phyloP scores from a whole-genome alignment of 108 stramenopile genomes.

The Fragilariopsis cylindrus region DNA sequence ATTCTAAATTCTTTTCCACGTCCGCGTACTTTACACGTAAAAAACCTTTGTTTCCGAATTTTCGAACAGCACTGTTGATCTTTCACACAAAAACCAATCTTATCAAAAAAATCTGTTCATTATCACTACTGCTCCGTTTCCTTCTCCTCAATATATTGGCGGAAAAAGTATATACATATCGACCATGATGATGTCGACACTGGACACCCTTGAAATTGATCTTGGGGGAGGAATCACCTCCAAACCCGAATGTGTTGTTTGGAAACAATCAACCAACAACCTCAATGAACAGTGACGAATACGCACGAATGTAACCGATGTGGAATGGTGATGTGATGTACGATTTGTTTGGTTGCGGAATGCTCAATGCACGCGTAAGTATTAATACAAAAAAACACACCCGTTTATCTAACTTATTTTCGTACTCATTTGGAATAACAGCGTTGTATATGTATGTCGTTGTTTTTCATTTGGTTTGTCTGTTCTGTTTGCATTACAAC shows the following conservation, averaged over 20 bases:
- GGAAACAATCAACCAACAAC: constrained; percentile 25
- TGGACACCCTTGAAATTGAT: constrained; percentile 35
- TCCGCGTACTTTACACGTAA: too few relatives aligned
- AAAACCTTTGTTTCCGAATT: too few relatives aligned
- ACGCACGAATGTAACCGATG: constrained; percentile 60
- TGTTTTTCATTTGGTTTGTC: too few relatives aligned
- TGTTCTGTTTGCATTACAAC: not conserved
- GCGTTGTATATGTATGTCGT: too few relatives aligned
- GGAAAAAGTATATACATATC: not conserved
- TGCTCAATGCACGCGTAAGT: constrained; percentile 61
- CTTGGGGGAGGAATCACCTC: constrained; percentile 34
- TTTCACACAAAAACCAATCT: too few relatives aligned
- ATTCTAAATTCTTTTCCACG: too few relatives aligned
- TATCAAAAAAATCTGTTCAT: too few relatives aligned
- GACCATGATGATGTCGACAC: constrained; percentile 18
- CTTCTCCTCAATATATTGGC: too few relatives aligned
- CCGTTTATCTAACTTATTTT: not conserved
- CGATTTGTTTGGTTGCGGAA: constrained; percentile 56
- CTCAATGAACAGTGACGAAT: constrained; percentile 55
- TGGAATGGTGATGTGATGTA: constrained; percentile 66
- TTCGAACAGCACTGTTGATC: too few relatives aligned
- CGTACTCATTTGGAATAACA: not conserved
- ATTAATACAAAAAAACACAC: not conserved
- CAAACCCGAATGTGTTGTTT: constrained; percentile 36
- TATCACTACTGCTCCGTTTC: too few relatives aligned